Evolutionary conservation across 371 early-diverging fungal genomes (phyloP).

Genomic region (Dentiscutata heterogama): DNA sequence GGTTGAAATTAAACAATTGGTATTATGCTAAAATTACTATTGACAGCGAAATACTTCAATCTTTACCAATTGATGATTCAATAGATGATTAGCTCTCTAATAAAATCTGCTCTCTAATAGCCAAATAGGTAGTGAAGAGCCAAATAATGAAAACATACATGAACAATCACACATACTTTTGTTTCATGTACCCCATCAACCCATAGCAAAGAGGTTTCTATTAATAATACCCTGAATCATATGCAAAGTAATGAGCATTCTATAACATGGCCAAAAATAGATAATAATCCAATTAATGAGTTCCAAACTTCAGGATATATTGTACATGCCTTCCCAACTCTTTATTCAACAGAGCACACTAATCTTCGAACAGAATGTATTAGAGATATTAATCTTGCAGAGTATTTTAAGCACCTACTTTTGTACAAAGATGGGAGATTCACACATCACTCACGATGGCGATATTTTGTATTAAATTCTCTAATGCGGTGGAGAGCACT

Average conservation of each 20-base stretch:
- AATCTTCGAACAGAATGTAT: background rate
- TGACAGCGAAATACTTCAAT: background rate
- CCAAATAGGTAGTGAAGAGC: background rate
- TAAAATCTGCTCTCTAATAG: background rate
- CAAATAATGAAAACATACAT: background rate
- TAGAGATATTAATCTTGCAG: background rate
- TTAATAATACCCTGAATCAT: background rate
- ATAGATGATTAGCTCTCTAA: background rate
- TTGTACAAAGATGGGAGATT: background rate
- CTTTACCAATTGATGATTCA: background rate
- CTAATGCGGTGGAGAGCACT: background rate
- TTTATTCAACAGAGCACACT: background rate
- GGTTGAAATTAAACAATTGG: slow-evolving; percentile 7
- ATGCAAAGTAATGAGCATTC: background rate
- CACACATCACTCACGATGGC: background rate
- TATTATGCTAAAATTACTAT: slow-evolving; percentile 5
- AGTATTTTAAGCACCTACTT: background rate
- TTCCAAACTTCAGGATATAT: slow-evolving; percentile 12
- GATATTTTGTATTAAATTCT: slow-evolving; percentile 21
- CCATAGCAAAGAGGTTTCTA: background rate
- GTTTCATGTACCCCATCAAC: background rate
- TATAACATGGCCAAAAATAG: background rate
- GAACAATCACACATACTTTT: background rate
- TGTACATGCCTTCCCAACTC: background rate
- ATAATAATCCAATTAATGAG: slow-evolving; percentile 13